phyloP scores from a whole-genome alignment of 2,329 filamentous ascomycete species.

The Pestalotiopsis sp. region DNA sequence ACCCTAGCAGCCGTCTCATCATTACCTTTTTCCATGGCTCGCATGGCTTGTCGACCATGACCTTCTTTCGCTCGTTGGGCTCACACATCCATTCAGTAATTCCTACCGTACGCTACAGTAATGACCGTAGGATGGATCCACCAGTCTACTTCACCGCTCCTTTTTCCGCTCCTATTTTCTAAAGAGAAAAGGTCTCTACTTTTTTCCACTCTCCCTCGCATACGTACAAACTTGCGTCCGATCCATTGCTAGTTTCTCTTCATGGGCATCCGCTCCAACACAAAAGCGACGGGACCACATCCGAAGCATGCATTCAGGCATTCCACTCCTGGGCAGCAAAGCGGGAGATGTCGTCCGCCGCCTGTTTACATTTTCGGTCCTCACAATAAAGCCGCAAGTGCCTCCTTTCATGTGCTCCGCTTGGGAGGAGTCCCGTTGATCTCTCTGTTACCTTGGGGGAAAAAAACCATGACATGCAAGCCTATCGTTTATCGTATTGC shows the following conservation, averaged over 20 bases:
- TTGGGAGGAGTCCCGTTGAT: not conserved
- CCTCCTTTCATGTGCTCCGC: not conserved
- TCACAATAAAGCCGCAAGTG: slow-evolving; percentile 6
- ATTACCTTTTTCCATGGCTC: not conserved
- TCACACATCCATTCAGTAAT: not conserved
- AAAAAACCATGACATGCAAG: not conserved
- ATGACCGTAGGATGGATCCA: not conserved
- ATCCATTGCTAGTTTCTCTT: not conserved
- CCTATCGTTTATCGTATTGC: not conserved
- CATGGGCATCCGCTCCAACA: not conserved
- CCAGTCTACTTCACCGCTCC: not conserved
- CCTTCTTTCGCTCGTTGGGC: not conserved
- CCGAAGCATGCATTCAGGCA: not conserved
- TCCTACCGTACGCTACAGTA: not conserved
- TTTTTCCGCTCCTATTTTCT: not conserved
- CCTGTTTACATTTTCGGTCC: not conserved
- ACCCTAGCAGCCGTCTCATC: slow-evolving; percentile 8
- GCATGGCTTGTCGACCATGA: not conserved
- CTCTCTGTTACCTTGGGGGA: no score
- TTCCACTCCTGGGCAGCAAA: not conserved
- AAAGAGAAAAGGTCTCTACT: not conserved
- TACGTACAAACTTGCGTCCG: not conserved
- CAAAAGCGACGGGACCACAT: not conserved
- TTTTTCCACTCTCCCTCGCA: not conserved
- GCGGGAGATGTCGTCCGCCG: not conserved